Percentiles rank a stretch among this genome's conserved stretches.
phyloP scores from a whole-genome alignment of 2,329 filamentous ascomycete species.

The Alternaria gansuensis region DNA sequence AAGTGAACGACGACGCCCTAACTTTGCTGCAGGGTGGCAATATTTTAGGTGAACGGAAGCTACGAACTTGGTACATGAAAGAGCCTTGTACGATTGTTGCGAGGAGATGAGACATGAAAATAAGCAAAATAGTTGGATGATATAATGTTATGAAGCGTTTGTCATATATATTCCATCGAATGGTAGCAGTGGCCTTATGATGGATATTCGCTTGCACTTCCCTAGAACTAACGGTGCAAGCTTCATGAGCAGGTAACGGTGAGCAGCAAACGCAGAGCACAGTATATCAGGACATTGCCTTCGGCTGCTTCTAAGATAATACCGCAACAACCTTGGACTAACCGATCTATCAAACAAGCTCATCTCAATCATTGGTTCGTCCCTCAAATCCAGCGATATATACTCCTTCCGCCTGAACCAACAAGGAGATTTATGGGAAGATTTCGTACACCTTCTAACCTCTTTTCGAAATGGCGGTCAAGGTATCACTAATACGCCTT shows the following conservation, averaged over 20 bases:
- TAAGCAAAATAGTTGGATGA: not conserved
- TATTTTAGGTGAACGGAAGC: constrained; percentile 48
- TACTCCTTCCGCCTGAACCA: not conserved
- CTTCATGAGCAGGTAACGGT: not conserved
- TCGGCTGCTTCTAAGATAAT: not conserved
- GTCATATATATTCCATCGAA: not conserved
- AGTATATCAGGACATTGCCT: not conserved
- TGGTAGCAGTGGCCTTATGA: not conserved
- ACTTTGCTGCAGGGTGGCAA: constrained; percentile 37
- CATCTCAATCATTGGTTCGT: not conserved
- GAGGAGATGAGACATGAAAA: constrained; percentile 17
- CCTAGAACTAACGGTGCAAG: no score
- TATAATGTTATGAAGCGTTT: not conserved
- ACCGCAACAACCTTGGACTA: not conserved
- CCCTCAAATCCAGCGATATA: not conserved
- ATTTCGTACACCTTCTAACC: not conserved
- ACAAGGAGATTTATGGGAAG: not conserved
- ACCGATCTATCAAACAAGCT: not conserved
- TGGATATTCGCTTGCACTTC: not conserved
- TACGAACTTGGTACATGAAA: constrained; percentile 57
- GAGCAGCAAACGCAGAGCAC: not conserved
- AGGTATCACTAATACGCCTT: not conserved
- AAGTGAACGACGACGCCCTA: constrained; percentile 38
- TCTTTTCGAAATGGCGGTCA: not conserved
- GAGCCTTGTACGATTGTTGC: constrained; percentile 58